These are phyloP conservation scores for Fusarium virguliforme DNA, from an alignment of 2,329 filamentous ascomycete genomes.

Conservation along the genomic window DNA sequence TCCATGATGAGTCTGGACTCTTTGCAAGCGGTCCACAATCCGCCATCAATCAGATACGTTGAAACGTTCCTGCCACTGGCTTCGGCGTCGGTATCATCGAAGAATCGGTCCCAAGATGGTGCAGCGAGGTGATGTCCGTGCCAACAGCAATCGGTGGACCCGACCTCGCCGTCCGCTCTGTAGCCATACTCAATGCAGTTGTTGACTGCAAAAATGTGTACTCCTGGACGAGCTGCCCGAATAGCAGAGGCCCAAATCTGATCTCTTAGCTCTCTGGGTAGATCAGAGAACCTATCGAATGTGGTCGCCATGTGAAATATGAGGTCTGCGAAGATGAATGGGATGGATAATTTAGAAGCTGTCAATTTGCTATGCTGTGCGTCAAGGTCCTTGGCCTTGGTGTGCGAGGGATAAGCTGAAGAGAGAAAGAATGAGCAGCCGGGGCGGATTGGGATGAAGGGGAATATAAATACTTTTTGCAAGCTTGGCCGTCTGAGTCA, in stretches of 20 bases:
- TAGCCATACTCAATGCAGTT: background rate
- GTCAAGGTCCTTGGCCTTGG: too few relatives aligned
- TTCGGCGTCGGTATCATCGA: background rate
- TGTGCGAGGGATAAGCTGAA: too few relatives aligned
- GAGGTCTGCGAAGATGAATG: too few relatives aligned
- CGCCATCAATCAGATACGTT: constrained; percentile 24
- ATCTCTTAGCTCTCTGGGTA: constrained; percentile 19
- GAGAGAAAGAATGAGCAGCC: too few relatives aligned
- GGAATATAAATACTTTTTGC: too few relatives aligned
- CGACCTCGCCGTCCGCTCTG: background rate
- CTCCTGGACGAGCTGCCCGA: background rate
- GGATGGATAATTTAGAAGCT: too few relatives aligned
- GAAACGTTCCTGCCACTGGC: constrained; percentile 10
- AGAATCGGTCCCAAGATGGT: background rate
- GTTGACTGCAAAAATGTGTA: constrained; percentile 16
- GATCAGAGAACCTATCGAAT: constrained; percentile 14
- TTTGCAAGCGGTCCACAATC: constrained; percentile 28
- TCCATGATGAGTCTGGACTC: constrained; percentile 27
- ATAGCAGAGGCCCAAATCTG: constrained; percentile 22
- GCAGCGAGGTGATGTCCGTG: background rate
- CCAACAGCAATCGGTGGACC: too few relatives aligned
- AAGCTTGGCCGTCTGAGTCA: too few relatives aligned
- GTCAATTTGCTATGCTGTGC: background rate
- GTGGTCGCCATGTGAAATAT: constrained; percentile 1
- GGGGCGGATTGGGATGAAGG: too few relatives aligned